Conservation (phyloP, 2,329 filamentous ascomycete genomes). For the Graphilbum ipis-grandicollis region DNA sequence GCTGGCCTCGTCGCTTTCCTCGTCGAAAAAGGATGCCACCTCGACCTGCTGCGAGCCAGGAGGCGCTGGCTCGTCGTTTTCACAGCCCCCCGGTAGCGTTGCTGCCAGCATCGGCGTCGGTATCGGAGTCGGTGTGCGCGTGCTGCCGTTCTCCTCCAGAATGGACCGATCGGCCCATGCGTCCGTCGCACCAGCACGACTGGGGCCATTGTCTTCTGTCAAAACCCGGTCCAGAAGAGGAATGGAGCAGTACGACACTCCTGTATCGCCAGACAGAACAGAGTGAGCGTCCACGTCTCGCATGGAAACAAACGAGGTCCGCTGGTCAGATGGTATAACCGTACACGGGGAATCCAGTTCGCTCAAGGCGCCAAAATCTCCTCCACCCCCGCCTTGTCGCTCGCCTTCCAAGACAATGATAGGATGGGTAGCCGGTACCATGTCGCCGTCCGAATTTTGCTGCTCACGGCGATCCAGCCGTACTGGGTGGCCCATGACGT, state of each 20-base stretch:
- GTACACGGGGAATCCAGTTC: constrained; percentile 1
- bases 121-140: constrained; percentile 9
- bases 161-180: constrained; percentile 40
- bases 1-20: constrained; percentile 29
- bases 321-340: not conserved
- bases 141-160: constrained; percentile 25
- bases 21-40: constrained; percentile 28
- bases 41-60: not conserved
- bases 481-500: constrained; percentile 17
- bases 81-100: constrained; percentile 9
- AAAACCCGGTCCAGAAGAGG: constrained; percentile 57
- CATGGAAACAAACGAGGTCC: constrained; percentile 9
- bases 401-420: not conserved
- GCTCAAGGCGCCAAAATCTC: too few relatives aligned
- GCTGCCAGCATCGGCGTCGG: constrained; percentile 5
- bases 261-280: constrained; percentile 43
- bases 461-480: constrained; percentile 27
- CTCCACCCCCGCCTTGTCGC: not conserved
- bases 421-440: not conserved
- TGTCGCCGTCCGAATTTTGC: constrained; percentile 20
- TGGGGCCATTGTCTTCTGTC: constrained; percentile 31
- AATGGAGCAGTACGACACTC: constrained; percentile 59
- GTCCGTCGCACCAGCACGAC: constrained; percentile 18
- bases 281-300: constrained; percentile 23
- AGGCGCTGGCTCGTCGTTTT: constrained; percentile 5